Base-by-base conservation (phyloP, 2,329 filamentous ascomycete genomes). In the Pezicula neosporulosa region DNA sequence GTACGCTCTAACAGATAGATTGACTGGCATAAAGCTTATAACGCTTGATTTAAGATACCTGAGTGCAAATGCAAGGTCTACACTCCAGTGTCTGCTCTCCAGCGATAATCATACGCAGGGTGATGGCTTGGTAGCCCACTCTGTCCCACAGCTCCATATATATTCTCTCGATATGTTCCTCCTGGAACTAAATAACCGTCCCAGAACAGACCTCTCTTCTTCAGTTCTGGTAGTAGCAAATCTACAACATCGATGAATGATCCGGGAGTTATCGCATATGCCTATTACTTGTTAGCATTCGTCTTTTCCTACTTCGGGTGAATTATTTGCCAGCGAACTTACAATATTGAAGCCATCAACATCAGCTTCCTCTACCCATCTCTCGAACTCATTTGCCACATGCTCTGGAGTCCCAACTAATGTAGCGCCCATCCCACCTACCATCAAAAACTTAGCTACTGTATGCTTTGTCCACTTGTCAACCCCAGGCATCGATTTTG, bases 311-410 rank as follows among this genome's bases (percentile, higher is more conserved):
- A 30, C 6, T 5, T 30, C 6, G 10, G 7, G 9, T 3, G 28
- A 12, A 30, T 7, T 30, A 21, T 30, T 12, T 30, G 28, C 7
- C 6, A 30, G 10, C 9, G 28, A 12, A 30, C 28, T 30, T 1
- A 81, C 81, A 65, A 90, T 77, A 62, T 90, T 90, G 68, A 90
- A 90, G 0, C 86, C 86, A 62, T 90, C 86, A 1, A 90, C 78
- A 57, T 88, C 86, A 0, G 83, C 85, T 63, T 88, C 85, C 9
- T 72, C 62, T 0, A 89, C 72, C 86, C 86, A 90, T 1, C 72
- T 68, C 67, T 90, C 83, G 50, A 90, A 73, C 39, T 78, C 76
- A 63, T 90, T 83, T 0, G 78, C 75, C 30, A 89, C 78, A 36
- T 74, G 82, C 62, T 78, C 80, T 2, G 59, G 56, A 6, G 55